Base-by-base conservation (phyloP, 805 yeast genomes). In the Kluyveromyces siamensis region DNA sequence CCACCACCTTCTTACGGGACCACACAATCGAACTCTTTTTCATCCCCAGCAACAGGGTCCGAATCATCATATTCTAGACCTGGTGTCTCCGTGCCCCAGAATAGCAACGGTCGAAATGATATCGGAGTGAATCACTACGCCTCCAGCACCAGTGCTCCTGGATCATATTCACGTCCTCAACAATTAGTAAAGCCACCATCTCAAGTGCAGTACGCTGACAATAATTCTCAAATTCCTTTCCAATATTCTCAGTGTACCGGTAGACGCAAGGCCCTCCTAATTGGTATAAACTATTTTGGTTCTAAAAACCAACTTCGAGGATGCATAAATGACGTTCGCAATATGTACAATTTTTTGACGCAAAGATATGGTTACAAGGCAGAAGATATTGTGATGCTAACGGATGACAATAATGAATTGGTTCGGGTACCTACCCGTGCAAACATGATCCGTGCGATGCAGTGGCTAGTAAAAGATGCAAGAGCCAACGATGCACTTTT, bases 241-340 rank as follows among this genome's bases (percentile, higher is more conserved):
- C 82, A 80, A 60, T 81, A 81, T 63, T 83, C 91, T 10, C 75
- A 79, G 57, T 83, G 90, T 70, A 68, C 77, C 6, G 95, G 95
- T 13, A 72, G 73, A 35, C 76, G 80, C 52, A 87, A 87, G 66
- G 96, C 95, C 2, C 62, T 87, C 48, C 60, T 86, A 45, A 73
- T 87, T 49, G 96, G 96, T 11, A 81, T 84, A 63, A 87, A 87
- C 67, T 87, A 87, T 65, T 71, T 77, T 51, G 89, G 89, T 7
- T 67, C 83, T 3, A 65, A 62, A 44, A 82, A 79, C 58, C 76
- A 73, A 52, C 67, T 87, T 43, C 71, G 80, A 41, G 96, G 96
- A 1, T 87, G 95, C 63, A 83, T 87, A 59, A 87, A 87, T 59
- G 96, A 87, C 65, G 87, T 74, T 16, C 65, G 73, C 45, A 78